Evolutionary conservation across 129 eudicot species (phyloP).

Genomic region (Tagetes patula): DNA sequence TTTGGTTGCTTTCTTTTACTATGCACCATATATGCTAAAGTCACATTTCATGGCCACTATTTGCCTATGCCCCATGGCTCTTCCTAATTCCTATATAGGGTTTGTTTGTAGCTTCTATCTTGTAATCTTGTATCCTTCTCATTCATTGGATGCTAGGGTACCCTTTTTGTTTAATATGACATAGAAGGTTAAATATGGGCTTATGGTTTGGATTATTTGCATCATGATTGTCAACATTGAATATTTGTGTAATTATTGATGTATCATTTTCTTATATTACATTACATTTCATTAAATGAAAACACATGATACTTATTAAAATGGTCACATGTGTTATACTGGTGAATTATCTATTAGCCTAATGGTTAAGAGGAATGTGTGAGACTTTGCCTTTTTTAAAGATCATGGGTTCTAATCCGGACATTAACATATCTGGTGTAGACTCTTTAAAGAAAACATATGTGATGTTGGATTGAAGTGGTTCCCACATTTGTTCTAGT

Average conservation of each 20-base stretch:
- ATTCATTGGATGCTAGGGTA: neutral
- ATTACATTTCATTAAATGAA: neutral
- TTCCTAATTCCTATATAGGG: neutral
- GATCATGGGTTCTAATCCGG: no score
- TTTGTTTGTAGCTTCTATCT: constrained; percentile 7
- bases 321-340: no score
- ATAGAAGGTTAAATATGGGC: constrained; percentile 1
- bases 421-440: no score
- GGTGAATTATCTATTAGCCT: no score
- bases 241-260: neutral
- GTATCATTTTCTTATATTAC: neutral
- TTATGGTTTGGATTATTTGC: neutral
- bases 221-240: neutral
- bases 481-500: no score
- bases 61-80: neutral
- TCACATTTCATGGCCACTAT: constrained; percentile 34
- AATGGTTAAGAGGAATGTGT: no score
- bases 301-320: no score
- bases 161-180: constrained; percentile 4
- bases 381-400: no score
- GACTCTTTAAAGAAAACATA: no score
- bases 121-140: neutral
- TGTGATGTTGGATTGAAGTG: no score
- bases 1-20: constrained; percentile 38
- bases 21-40: constrained; percentile 42